phyloP scores from a whole-genome alignment of 2,329 filamentous ascomycete species.

The Xylariaceae sp. region DNA sequence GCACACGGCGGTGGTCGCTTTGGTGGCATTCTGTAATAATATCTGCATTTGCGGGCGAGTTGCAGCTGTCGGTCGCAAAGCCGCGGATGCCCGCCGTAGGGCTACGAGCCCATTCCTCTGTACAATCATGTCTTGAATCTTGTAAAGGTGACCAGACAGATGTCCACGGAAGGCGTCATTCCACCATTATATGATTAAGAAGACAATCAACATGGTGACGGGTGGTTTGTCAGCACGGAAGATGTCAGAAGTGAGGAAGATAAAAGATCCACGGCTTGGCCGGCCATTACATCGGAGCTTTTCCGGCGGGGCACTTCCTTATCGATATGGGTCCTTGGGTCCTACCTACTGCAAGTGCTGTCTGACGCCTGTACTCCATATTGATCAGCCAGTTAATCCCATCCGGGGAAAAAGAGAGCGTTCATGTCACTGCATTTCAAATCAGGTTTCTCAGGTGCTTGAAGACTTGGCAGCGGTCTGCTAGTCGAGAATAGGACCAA shows the following conservation, averaged over 20 bases:
- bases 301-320: background rate
- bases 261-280: conserved; percentile 1
- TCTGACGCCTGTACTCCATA: no score
- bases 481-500: no score
- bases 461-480: no score
- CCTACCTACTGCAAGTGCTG: conserved; percentile 4
- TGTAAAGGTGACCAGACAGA: no score
- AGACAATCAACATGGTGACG: no score
- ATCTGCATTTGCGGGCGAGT: conserved; percentile 4
- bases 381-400: no score
- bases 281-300: conserved; percentile 5
- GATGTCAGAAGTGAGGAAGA: conserved; percentile 3
- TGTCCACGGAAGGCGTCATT: no score
- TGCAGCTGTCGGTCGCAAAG: conserved; percentile 12
- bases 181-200: no score
- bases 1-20: conserved; percentile 4
- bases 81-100: conserved; percentile 24
- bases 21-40: conserved; percentile 11
- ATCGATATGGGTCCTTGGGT: background rate
- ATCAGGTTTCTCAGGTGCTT: no score
- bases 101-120: conserved; percentile 18
- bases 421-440: no score
- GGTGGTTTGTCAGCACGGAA: conserved; percentile 23
- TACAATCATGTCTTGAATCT: conserved; percentile 27
- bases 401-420: no score